Evolutionary conservation across 306 rosid species (phyloP).

Genomic region (Acmispon strigosus): DNA sequence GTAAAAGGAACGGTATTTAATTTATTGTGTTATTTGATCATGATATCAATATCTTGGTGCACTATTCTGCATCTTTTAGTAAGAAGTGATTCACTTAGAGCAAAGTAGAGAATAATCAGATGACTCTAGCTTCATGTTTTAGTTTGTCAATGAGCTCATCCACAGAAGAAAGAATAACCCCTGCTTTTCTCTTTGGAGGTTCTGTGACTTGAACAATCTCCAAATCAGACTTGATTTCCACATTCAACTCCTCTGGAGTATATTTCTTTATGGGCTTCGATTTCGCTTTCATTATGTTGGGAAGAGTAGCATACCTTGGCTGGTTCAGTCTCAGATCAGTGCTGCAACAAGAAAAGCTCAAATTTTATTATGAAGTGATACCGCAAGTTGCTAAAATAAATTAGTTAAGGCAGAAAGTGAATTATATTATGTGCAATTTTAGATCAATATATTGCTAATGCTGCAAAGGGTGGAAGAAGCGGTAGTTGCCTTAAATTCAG

Average conservation of each 20-base stretch:
- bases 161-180: constrained; percentile 71
- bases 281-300: constrained; percentile 97
- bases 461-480: too few species aligned
- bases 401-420: too few species aligned
- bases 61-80: background rate
- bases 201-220: constrained; percentile 75
- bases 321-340: constrained; percentile 92
- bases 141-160: constrained; percentile 87
- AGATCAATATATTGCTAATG: too few species aligned
- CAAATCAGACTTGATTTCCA: constrained; percentile 63
- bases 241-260: constrained; percentile 67
- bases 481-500: too few species aligned
- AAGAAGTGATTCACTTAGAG: background rate
- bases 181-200: constrained; percentile 94
- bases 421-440: too few species aligned
- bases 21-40: constrained; percentile 8
- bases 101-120: constrained; percentile 29
- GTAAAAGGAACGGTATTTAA: background rate
- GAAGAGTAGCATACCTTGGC: constrained; percentile 92
- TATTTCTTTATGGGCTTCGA: constrained; percentile 71
- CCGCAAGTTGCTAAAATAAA: too few species aligned
- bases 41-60: constrained; percentile 1
- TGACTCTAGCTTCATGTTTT: constrained; percentile 72
- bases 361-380: too few species aligned
- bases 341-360: constrained; percentile 33